A percentile compares a stretch with the other conserved stretches of the same genome.
Evolutionary conservation across 1,284 basidiomycete species (phyloP).

Genomic region (Coniferiporia sulphurascens): DNA sequence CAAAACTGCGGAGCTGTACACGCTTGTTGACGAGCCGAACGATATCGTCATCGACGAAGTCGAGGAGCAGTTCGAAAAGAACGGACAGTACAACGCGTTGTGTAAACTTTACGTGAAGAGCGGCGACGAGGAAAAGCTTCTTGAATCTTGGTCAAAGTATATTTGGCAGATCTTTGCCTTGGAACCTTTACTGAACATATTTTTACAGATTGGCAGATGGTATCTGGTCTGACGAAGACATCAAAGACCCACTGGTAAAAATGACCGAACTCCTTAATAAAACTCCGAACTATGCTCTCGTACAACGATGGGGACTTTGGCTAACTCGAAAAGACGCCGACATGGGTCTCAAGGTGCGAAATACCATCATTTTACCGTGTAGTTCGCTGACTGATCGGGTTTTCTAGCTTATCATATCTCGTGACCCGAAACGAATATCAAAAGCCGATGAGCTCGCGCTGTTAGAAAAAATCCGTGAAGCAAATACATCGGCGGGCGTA

Average conservation of each 20-base stretch:
- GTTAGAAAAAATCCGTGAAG: slow-evolving; percentile 50
- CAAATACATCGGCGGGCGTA: slow-evolving; percentile 54
- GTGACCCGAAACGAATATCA: slow-evolving; percentile 44
- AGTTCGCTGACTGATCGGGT: not conserved
- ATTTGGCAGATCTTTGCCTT: slow-evolving; percentile 24
- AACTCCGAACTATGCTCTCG: slow-evolving; percentile 55
- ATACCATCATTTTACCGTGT: slow-evolving; percentile 1
- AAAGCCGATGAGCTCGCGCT: slow-evolving; percentile 51
- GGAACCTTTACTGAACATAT: slow-evolving; percentile 6
- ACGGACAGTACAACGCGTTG: slow-evolving; percentile 58
- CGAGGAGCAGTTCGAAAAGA: slow-evolving; percentile 50
- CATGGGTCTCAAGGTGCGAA: slow-evolving; percentile 63
- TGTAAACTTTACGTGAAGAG: slow-evolving; percentile 58
- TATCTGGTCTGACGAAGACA: slow-evolving; percentile 57
- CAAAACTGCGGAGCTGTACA: slow-evolving; percentile 57
- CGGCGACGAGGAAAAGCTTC: slow-evolving; percentile 54
- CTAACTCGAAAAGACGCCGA: slow-evolving; percentile 64
- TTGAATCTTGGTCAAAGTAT: slow-evolving; percentile 71
- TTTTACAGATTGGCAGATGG: slow-evolving; percentile 66
- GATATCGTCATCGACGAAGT: slow-evolving; percentile 59
- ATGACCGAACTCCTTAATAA: slow-evolving; percentile 62
- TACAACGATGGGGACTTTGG: slow-evolving; percentile 79
- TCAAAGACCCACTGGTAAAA: slow-evolving; percentile 64
- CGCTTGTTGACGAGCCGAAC: slow-evolving; percentile 56
- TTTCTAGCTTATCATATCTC: slow-evolving; percentile 51